A percentile compares a stretch with the other conserved stretches of the same genome.
phyloP scores from a whole-genome alignment of 176 grass and related monocot genomes.

The Cymbopogon citratus region DNA sequence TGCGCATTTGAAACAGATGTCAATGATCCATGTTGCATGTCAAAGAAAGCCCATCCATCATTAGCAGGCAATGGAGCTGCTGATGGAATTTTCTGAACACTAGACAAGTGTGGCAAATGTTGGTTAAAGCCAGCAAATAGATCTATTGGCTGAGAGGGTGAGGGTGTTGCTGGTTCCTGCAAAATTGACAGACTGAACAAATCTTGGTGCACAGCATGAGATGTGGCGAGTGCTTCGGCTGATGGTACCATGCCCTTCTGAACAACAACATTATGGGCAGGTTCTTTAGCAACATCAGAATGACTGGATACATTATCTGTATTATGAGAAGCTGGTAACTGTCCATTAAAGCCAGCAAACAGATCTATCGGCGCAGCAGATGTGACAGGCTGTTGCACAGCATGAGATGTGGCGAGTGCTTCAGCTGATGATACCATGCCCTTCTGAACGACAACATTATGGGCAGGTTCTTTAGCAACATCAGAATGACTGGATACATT shows the following conservation, averaged over 20 bases:
- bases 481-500: too few species aligned
- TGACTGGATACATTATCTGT: too few species aligned
- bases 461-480: too few species aligned
- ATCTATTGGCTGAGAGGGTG: slow-evolving; percentile 41
- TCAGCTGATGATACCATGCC: too few species aligned
- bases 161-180: slow-evolving; percentile 28
- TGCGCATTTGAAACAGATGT: slow-evolving; percentile 35
- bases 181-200: slow-evolving; percentile 39
- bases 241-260: slow-evolving; percentile 23
- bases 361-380: too few species aligned
- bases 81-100: slow-evolving; percentile 41
- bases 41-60: slow-evolving; percentile 87
- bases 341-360: too few species aligned
- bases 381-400: too few species aligned
- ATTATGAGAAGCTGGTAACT: too few species aligned
- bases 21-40: slow-evolving; percentile 33
- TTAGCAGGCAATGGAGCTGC: slow-evolving; percentile 35
- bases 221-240: slow-evolving; percentile 22
- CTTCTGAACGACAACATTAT: too few species aligned
- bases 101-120: slow-evolving; percentile 27
- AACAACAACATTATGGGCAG: slow-evolving; percentile 29
- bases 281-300: too few species aligned
- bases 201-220: too few species aligned
- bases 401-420: too few species aligned
- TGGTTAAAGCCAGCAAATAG: slow-evolving; percentile 64